Evolutionary conservation across 345 rosid species (phyloP).

Genomic region (Zanthoxylum bungeanum): DNA sequence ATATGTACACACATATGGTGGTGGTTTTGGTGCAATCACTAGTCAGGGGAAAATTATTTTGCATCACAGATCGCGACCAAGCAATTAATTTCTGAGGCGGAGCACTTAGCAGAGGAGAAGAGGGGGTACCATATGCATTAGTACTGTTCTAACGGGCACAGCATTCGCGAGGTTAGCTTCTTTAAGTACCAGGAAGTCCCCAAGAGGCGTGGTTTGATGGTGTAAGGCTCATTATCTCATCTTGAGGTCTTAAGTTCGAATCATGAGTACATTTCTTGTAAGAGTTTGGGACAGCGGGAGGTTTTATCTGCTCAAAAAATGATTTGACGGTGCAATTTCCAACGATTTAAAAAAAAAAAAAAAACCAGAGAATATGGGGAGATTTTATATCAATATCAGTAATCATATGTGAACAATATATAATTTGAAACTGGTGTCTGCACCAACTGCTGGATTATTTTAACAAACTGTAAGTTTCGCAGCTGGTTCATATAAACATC

Average conservation of each 20-base stretch:
- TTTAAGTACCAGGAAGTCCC: conserved; percentile 83
- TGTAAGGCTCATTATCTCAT: too few species aligned
- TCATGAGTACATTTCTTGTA: too few species aligned
- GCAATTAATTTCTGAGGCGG: conserved; percentile 73
- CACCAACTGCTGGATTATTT: background rate
- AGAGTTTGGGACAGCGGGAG: too few species aligned
- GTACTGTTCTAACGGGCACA: conserved; percentile 70
- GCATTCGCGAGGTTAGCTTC: conserved; percentile 91
- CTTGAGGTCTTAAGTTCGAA: too few species aligned
- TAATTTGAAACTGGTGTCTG: background rate
- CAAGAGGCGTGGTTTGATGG: too few species aligned
- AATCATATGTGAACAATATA: background rate
- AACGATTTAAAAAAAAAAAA: too few species aligned
- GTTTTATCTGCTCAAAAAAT: too few species aligned
- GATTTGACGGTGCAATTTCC: too few species aligned
- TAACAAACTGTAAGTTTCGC: background rate
- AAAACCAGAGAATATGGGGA: conserved; percentile 38
- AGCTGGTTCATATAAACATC: background rate
- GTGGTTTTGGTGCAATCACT: background rate
- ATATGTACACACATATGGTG: background rate
- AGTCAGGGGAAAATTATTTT: conserved; percentile 14
- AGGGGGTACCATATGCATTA: conserved; percentile 81
- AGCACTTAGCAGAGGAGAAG: conserved; percentile 84
- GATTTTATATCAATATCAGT: background rate
- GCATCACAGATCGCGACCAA: conserved; percentile 81